Conservation (phyloP, 306 rosid species). For the Citrullus colocynthis region DNA sequence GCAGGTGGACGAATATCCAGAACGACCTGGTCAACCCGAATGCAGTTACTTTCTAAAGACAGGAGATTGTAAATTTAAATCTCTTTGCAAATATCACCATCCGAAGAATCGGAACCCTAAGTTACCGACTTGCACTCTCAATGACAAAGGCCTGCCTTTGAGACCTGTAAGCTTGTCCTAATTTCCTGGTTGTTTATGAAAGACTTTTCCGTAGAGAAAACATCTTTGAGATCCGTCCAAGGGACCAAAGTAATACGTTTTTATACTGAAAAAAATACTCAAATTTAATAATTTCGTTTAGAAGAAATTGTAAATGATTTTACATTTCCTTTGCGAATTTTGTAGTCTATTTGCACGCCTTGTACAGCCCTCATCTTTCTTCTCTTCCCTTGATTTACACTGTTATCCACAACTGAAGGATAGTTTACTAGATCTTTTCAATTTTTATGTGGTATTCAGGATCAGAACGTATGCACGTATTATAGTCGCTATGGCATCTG, state of each 20-base stretch:
- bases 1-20: slow-evolving; percentile 56
- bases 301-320: neutral
- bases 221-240: neutral
- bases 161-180: slow-evolving; percentile 61
- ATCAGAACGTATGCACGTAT: slow-evolving; percentile 54
- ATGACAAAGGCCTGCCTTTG: slow-evolving; percentile 88
- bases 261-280: neutral
- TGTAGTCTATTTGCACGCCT: neutral
- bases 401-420: neutral
- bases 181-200: slow-evolving; percentile 1
- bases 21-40: slow-evolving; percentile 88
- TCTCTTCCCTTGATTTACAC: neutral
- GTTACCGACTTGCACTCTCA: slow-evolving; percentile 38
- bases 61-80: slow-evolving; percentile 75
- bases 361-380: neutral
- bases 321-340: neutral
- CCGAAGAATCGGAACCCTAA: slow-evolving; percentile 50
- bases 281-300: neutral
- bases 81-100: slow-evolving; percentile 83
- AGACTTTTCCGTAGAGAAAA: neutral
- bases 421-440: neutral
- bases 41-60: slow-evolving; percentile 83
- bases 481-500: slow-evolving; percentile 87
- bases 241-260: neutral
- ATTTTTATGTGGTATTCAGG: slow-evolving; percentile 38